Conservation (phyloP, 2,329 filamentous ascomycete species). For the Ceratocystis huliohia region DNA sequence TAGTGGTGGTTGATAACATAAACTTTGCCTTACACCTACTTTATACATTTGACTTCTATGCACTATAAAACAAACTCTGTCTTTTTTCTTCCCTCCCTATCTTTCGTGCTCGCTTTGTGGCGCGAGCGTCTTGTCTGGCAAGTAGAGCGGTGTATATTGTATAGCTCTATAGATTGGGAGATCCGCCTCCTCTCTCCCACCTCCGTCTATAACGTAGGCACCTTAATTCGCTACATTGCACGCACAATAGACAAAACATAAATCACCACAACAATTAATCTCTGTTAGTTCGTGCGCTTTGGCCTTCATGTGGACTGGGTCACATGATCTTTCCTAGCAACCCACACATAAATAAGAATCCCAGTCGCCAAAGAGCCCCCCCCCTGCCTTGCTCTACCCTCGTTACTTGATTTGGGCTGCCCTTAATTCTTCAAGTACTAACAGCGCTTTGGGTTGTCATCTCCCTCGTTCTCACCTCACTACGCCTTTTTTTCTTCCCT, state of each 20-base stretch:
- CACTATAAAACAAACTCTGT: neutral
- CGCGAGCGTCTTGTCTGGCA: neutral
- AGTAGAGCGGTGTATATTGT: neutral
- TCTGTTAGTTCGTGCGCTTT: neutral
- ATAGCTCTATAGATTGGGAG: neutral
- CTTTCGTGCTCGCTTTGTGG: neutral
- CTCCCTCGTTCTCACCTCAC: neutral
- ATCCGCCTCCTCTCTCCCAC: neutral
- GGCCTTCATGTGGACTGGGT: neutral
- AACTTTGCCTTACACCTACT: neutral
- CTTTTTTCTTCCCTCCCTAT: neutral
- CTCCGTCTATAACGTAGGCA: neutral
- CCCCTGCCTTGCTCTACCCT: neutral
- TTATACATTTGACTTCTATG: neutral
- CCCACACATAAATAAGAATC: neutral
- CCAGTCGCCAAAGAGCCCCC: neutral
- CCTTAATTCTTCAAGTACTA: neutral
- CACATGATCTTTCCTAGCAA: slow-evolving; percentile 2
- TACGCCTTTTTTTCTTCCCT: neutral
- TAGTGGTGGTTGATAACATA: neutral
- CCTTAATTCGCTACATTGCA: neutral
- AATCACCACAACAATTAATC: neutral
- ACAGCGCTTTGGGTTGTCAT: neutral
- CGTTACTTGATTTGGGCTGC: neutral
- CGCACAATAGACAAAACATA: neutral